Percentiles rank a stretch among this genome's conserved stretches.
Conservation (phyloP, 1,139 yeast genomes). For the Candida smagusa region DNA sequence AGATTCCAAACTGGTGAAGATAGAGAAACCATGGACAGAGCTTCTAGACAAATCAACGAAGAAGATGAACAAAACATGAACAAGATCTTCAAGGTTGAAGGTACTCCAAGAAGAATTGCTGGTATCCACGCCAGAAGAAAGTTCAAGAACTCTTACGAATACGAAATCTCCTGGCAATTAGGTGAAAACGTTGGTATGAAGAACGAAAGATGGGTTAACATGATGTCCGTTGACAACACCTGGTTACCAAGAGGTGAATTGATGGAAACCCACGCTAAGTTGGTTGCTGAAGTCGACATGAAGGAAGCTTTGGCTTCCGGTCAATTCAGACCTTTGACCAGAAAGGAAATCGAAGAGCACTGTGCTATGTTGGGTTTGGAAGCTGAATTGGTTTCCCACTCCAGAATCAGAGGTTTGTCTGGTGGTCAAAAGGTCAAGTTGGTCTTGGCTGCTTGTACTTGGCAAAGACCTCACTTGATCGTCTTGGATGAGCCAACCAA, state of each 20-base stretch:
- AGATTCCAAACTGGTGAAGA: slow-evolving; percentile 99
- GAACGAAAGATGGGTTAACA: slow-evolving; percentile 99
- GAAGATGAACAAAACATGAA: slow-evolving; percentile 97
- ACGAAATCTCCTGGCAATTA: slow-evolving; percentile 93
- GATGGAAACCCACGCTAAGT: slow-evolving; percentile 96
- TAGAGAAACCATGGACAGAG: slow-evolving; percentile 99
- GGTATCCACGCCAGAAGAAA: slow-evolving; percentile 97
- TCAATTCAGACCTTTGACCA: slow-evolving; percentile 99
- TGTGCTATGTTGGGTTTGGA: slow-evolving; percentile 98
- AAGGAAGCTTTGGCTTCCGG: slow-evolving; percentile 99
- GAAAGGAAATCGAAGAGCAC: slow-evolving; percentile 99
- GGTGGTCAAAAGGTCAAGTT: slow-evolving; percentile 99
- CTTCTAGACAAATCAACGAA: slow-evolving; percentile 97
- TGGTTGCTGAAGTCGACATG: slow-evolving; percentile 99
- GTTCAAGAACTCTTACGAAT: slow-evolving; percentile 99
- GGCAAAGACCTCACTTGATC: slow-evolving; percentile 99
- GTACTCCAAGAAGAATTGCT: slow-evolving; percentile 95
- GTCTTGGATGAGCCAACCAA: slow-evolving; percentile 99
- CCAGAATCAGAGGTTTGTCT: slow-evolving; percentile 99
- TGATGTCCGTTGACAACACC: slow-evolving; percentile 99
- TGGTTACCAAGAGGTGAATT: slow-evolving; percentile 99
- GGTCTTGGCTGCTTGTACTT: slow-evolving; percentile 99
- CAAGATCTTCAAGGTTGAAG: slow-evolving; percentile 98
- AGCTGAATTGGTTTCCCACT: slow-evolving; percentile 98
- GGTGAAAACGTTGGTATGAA: slow-evolving; percentile 99